phyloP scores from a whole-genome alignment of 306 rosid species.

The Mimosa bimucronata region DNA sequence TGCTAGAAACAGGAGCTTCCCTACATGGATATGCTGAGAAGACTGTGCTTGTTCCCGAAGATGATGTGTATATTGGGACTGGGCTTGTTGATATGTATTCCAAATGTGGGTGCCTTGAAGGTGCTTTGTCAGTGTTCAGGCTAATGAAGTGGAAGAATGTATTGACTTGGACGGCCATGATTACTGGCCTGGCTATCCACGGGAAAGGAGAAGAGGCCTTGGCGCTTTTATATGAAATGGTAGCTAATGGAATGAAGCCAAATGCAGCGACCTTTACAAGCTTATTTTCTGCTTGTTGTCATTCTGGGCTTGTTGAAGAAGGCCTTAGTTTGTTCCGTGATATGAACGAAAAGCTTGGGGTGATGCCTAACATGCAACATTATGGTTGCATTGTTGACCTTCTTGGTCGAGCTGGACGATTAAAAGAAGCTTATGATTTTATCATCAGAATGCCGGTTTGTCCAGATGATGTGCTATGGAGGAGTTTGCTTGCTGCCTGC shows the following conservation, averaged over 20 bases:
- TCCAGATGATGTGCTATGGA: conserved; percentile 72
- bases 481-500: conserved; percentile 75
- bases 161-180: conserved; percentile 83
- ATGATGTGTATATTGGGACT: conserved; percentile 79
- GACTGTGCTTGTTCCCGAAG: conserved; percentile 49
- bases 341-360: conserved; percentile 56
- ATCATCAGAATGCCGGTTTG: conserved; percentile 54
- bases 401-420: conserved; percentile 70
- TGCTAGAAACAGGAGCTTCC: conserved; percentile 63
- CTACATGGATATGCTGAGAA: conserved; percentile 71
- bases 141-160: conserved; percentile 61
- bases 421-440: conserved; percentile 67
- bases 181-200: conserved; percentile 76
- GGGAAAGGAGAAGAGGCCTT: conserved; percentile 69
- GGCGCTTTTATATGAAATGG: conserved; percentile 64
- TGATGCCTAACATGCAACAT: conserved; percentile 56
- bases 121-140: conserved; percentile 58
- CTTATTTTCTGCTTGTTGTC: conserved; percentile 73
- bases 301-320: conserved; percentile 61
- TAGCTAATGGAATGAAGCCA: conserved; percentile 57
- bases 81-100: conserved; percentile 85
- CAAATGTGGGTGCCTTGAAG: conserved; percentile 70
- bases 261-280: conserved; percentile 54
- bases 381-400: conserved; percentile 68
- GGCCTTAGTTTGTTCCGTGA: conserved; percentile 54